Evolutionary conservation across 2,329 filamentous ascomycete species (phyloP).

Genomic region (Trichoderma asperellum): DNA sequence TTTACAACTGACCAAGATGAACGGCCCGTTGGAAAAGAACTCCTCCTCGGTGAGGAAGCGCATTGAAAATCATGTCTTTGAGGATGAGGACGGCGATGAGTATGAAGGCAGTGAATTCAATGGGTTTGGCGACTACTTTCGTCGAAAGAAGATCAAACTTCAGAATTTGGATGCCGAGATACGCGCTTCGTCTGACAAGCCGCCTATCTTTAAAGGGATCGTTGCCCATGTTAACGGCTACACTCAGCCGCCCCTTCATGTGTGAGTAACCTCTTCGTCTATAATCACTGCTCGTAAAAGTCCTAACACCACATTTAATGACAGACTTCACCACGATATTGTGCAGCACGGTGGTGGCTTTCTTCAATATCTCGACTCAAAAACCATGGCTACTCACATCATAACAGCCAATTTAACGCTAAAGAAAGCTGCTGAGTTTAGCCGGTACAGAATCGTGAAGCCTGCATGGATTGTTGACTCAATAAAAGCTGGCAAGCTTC

Average conservation of each 20-base stretch:
- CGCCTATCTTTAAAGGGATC: constrained; percentile 86
- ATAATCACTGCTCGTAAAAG: neutral
- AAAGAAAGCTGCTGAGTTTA: constrained; percentile 90
- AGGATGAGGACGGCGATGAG: constrained; percentile 84
- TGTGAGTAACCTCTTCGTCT: constrained; percentile 49
- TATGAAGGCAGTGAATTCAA: constrained; percentile 87
- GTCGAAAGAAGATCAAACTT: constrained; percentile 94
- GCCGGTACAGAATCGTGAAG: constrained; percentile 86
- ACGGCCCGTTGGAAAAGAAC: constrained; percentile 64
- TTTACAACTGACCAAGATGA: constrained; percentile 50
- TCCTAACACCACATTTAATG: constrained; percentile 30
- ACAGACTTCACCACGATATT: constrained; percentile 75
- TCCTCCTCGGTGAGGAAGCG: constrained; percentile 65
- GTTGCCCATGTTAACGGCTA: constrained; percentile 95
- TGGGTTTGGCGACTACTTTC: constrained; percentile 88
- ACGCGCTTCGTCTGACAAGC: constrained; percentile 70
- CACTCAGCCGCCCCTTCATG: constrained; percentile 87
- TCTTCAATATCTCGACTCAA: constrained; percentile 90
- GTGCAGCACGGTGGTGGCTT: constrained; percentile 94
- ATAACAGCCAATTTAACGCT: constrained; percentile 88
- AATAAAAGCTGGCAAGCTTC: constrained; percentile 74
- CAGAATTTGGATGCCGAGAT: constrained; percentile 90
- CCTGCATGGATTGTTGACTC: constrained; percentile 95
- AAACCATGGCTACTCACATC: constrained; percentile 94
- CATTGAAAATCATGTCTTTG: constrained; percentile 70